These are phyloP conservation scores for Cryptosporidium felis DNA, from an alignment of 169 alveolate genomes.

Conservation along the genomic window DNA sequence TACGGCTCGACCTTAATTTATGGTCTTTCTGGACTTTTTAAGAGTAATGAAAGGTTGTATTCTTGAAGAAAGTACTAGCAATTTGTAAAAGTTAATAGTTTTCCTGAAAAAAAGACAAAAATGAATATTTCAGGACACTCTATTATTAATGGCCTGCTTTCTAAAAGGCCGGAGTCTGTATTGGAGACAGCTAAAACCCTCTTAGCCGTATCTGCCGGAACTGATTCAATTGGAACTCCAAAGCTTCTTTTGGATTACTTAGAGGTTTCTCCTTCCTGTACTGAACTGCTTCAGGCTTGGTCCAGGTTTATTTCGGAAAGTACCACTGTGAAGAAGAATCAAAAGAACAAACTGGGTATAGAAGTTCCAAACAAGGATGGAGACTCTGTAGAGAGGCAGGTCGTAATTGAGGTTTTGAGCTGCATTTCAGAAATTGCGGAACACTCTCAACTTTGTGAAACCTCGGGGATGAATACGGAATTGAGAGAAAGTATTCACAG, in stretches of 20 bases:
- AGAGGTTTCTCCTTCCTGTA: slow-evolving; percentile 32
- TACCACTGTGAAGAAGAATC: slow-evolving; percentile 15
- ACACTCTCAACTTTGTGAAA: neutral
- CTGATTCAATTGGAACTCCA: neutral
- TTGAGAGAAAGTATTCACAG: slow-evolving; percentile 8
- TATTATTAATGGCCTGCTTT: slow-evolving; percentile 24
- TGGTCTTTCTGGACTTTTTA: too few species aligned
- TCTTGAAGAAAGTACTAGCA: neutral
- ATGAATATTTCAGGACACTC: neutral
- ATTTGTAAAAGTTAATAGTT: neutral
- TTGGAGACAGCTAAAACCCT: slow-evolving; percentile 3
- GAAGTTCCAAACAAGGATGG: neutral
- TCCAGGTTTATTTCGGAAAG: slow-evolving; percentile 27
- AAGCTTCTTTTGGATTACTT: neutral
- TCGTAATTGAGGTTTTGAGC: neutral
- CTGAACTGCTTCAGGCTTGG: slow-evolving; percentile 39
- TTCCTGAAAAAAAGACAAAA: too few species aligned
- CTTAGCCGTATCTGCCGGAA: neutral
- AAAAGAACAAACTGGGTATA: neutral
- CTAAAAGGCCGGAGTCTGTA: neutral
- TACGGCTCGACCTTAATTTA: too few species aligned
- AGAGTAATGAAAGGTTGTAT: neutral
- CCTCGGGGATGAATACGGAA: neutral
- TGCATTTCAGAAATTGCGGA: slow-evolving; percentile 20
- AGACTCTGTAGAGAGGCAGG: slow-evolving; percentile 12